A percentile compares a stretch with the other conserved stretches of the same genome.
Evolutionary conservation across 164 flowering plant species (phyloP).

Genomic region (Sextonia rubra): DNA sequence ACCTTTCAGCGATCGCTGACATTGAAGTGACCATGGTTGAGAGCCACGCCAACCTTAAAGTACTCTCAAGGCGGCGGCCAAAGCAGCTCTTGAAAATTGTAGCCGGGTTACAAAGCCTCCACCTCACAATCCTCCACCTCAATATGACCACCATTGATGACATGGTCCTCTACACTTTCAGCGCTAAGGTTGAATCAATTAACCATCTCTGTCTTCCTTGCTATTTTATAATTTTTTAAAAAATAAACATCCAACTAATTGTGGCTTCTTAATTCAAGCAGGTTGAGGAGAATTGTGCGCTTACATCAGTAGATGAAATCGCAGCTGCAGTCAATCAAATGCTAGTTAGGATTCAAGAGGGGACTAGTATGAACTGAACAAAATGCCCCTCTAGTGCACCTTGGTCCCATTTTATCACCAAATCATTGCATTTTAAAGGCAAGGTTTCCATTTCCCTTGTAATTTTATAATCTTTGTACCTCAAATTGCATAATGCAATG

Average conservation of each 20-base stretch:
- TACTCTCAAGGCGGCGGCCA: constrained; percentile 51
- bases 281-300: constrained; percentile 70
- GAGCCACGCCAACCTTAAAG: constrained; percentile 75
- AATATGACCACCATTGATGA: constrained; percentile 62
- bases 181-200: constrained; percentile 54
- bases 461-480: background rate
- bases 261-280: constrained; percentile 15
- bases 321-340: constrained; percentile 58
- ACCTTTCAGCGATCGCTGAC: constrained; percentile 43
- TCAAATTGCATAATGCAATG: background rate
- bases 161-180: constrained; percentile 63
- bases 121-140: constrained; percentile 69
- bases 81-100: constrained; percentile 67
- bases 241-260: background rate
- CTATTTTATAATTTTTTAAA: background rate
- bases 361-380: constrained; percentile 23
- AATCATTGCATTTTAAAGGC: background rate
- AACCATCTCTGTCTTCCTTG: background rate
- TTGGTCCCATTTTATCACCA: background rate
- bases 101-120: constrained; percentile 47
- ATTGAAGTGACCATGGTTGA: constrained; percentile 88
- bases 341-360: constrained; percentile 50
- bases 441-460: background rate
- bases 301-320: constrained; percentile 63
- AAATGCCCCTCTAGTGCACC: background rate